phyloP scores from a whole-genome alignment of 1,284 basidiomycete genomes.

The Amylostereum areolatum region DNA sequence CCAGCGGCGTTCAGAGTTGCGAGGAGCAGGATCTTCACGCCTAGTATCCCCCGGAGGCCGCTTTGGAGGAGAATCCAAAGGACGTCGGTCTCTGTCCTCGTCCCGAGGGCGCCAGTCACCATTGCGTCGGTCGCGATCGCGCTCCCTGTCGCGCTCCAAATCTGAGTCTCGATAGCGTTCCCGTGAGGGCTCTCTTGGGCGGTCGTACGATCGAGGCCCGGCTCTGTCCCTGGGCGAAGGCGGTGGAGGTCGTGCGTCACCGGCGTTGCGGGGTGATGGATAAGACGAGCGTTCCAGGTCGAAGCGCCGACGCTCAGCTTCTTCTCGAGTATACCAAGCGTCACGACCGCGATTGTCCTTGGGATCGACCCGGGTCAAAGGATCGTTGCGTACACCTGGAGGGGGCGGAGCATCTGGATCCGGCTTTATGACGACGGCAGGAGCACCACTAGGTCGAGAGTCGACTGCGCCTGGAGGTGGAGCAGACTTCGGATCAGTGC shows the following conservation, averaged over 20 bases:
- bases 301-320: not conserved
- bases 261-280: not conserved
- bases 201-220: constrained; percentile 13
- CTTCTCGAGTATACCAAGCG: not conserved
- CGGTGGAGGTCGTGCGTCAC: not conserved
- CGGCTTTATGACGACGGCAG: not conserved
- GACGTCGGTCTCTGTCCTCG: constrained; percentile 10
- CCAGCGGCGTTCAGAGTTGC: constrained; percentile 15
- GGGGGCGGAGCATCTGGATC: not conserved
- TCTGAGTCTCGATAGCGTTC: constrained; percentile 22
- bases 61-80: constrained; percentile 5
- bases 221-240: constrained; percentile 1
- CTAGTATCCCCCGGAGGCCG: constrained; percentile 19
- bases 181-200: constrained; percentile 16
- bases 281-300: not conserved
- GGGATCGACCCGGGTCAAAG: not conserved
- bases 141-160: constrained; percentile 19
- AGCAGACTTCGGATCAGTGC: not conserved
- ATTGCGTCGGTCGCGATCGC: constrained; percentile 19
- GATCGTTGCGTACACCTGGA: not conserved
- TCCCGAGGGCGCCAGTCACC: constrained; percentile 19
- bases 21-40: constrained; percentile 18
- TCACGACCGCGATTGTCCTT: too few species aligned
- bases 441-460: constrained; percentile 1
- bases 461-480: not conserved